Evolutionary conservation across 169 alveolate genomes (phyloP).

Genomic region (Plasmodium vivax): DNA sequence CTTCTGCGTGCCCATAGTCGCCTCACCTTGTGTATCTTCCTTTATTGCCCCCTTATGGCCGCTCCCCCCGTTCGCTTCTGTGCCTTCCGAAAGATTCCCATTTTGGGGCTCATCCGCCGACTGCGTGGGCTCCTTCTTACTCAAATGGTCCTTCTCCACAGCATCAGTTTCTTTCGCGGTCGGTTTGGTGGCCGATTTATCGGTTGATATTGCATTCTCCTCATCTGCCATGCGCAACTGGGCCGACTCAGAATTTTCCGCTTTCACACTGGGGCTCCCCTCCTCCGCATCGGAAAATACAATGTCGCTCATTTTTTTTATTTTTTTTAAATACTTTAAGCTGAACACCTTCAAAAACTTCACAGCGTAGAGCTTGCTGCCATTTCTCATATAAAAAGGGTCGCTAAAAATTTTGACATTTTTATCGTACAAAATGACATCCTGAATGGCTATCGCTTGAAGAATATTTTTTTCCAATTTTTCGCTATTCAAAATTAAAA

Average conservation of each 20-base stretch:
- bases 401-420: conserved; percentile 64
- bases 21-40: neutral
- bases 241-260: neutral
- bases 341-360: conserved; percentile 60
- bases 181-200: neutral
- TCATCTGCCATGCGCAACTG: neutral
- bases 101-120: neutral
- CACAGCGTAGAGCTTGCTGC: conserved; percentile 34
- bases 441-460: conserved; percentile 64
- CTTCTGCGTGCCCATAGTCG: neutral
- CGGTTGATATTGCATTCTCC: neutral
- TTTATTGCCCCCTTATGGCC: neutral
- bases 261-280: neutral
- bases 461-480: conserved; percentile 47
- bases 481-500: conserved; percentile 55
- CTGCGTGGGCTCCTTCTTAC: neutral
- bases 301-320: conserved; percentile 30
- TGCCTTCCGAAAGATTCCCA: neutral
- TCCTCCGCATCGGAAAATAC: conserved; percentile 39
- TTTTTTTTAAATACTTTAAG: conserved; percentile 41
- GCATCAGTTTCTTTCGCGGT: neutral
- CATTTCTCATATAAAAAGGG: conserved; percentile 46
- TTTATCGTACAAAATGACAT: conserved; percentile 54
- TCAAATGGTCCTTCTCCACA: neutral
- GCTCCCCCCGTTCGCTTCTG: neutral